Base-by-base conservation (phyloP, 768 basidiomycete genomes). In the Lactifluus piperatus region DNA sequence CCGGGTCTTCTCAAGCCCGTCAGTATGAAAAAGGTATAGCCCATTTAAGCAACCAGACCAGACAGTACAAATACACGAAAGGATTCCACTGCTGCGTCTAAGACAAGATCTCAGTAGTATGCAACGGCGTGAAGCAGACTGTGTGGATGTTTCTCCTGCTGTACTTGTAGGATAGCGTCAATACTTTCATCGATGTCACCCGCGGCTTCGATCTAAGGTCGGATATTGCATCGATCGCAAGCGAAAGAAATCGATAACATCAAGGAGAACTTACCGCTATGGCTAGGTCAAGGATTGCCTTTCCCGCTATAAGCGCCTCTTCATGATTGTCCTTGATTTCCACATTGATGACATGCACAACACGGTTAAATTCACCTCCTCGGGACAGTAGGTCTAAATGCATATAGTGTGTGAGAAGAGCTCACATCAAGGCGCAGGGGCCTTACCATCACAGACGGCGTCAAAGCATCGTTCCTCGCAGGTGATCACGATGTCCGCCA, bases 241-340 rank as follows among this genome's bases (percentile, higher is more conserved):
- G 34, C n/a, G n/a, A n/a, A n/a, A 18, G 6, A 39, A 49, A 45
- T 18, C 32, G 49, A 54, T 50, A 36, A 54, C 49, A 62, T 60
- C 66, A 60, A 51, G 14, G n/a, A 30, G 50, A 18, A 78, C 91
- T 74, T 68, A 97, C 95, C 55, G 94, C 88, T 49, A 83, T 77
- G 8, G 92, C 93, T 22, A 99, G 76, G 67, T 95, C 94, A 29
- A 98, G 76, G 70, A 98, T 94, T 2, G 95, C 94, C 71, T 86
- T 91, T 18, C 97, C 95, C 26, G 97, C 97, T 64, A 97, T 92
- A 48, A 88, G 77, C 0, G 97, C 97, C 72, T 99, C 97, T 77
- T 98, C 97, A 66, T 97, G 94, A 68, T 97, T 98, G 73, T 99
- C 97, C 75, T 91, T 97, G 73, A 98, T 98, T 69, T 99, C 97